Base-by-base conservation (phyloP, 257 asterid genomes). In the Nicotiana obtusifolia region DNA sequence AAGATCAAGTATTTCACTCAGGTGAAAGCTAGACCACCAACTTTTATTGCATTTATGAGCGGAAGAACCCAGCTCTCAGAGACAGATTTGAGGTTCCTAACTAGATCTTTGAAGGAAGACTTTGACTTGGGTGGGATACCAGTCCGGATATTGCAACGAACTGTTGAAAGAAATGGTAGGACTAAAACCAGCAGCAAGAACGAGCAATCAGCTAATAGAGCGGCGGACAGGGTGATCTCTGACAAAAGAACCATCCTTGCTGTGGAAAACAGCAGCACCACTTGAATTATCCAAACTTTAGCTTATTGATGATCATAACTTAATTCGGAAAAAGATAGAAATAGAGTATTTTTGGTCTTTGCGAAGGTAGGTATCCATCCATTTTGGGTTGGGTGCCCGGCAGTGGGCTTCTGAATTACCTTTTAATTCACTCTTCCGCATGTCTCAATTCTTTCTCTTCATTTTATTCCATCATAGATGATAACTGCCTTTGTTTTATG, bases 21-120 rank as follows among this genome's bases (percentile, higher is more conserved):
- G 82, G 98, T 94, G 83, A 96, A 94, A 90, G 98, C 98, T 19
- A 91, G 99, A 31, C 98, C 97, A 13, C 99, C 99, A n/a, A 96
- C 98, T 52, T 94, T 94, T 64, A 93, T 94, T 26, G 98, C 98
- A 17, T 96, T 96, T 61, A 87, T 94, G 84, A 94, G 93, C 10
- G 92, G 97, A 52, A 93, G 92, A 81, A 86, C 76, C 26, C 89
- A 83, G 83, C 93, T 96, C 56, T 85, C 97, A 0, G 97, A 96
- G 10, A 88, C 97, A 3, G 98, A 90, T 81, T 26, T 96, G 75
- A 88, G 99, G 90, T 96, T 96, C 93, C 85, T 96, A 76, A 94
- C 93, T 1, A 94, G 84, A 84, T 93, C 98, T 0, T 87, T 96
- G 68, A 94, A 94, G 86, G 98, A 94, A 82, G 98, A 96, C 87